Percentiles rank a stretch among this genome's conserved stretches.
phyloP scores from a whole-genome alignment of 495 filamentous ascomycete species.

The Talaromyces adpressus region DNA sequence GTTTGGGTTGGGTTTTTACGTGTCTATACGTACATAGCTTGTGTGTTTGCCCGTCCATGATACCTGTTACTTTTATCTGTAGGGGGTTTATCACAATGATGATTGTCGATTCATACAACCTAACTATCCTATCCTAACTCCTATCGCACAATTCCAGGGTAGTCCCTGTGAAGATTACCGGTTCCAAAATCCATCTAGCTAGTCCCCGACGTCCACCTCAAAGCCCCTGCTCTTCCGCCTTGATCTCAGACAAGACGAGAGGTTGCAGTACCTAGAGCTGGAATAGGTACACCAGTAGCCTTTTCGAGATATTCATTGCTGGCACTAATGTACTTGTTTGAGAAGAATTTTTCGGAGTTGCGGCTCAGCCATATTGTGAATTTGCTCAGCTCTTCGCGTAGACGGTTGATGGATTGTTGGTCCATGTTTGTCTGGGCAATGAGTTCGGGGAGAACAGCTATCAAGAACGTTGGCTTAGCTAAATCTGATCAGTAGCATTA shows the following conservation, averaged over 20 bases:
- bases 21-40: neutral
- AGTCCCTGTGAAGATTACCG: neutral
- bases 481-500: neutral
- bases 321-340: constrained; percentile 64
- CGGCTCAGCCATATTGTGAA: constrained; percentile 74
- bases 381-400: constrained; percentile 79
- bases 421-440: constrained; percentile 98
- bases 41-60: neutral
- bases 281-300: constrained; percentile 29
- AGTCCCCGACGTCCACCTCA: neutral
- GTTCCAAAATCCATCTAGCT: neutral
- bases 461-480: constrained; percentile 10
- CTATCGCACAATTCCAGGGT: neutral
- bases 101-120: neutral
- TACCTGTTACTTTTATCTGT: neutral
- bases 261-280: constrained; percentile 21
- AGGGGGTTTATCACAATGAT: neutral
- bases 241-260: constrained; percentile 20
- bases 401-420: constrained; percentile 71
- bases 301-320: constrained; percentile 55
- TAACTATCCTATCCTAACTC: neutral
- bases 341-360: constrained; percentile 68
- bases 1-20: neutral
- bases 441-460: constrained; percentile 86
- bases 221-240: neutral